phyloP scores from a whole-genome alignment of 441 rosid genomes.

The Francoa sonchifolia region DNA sequence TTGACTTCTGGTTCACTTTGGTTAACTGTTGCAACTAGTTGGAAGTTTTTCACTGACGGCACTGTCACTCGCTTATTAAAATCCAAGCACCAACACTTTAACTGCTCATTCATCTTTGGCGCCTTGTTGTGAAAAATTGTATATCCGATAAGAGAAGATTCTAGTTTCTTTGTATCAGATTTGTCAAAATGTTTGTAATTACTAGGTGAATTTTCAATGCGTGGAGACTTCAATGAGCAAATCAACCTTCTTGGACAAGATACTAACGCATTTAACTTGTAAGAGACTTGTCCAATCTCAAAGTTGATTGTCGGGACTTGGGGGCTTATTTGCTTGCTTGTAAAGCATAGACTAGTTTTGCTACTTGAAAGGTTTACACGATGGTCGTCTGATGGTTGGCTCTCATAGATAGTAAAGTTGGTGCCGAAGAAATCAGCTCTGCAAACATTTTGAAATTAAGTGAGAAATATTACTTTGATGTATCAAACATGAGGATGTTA shows the following conservation, averaged over 20 bases:
- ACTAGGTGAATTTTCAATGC: conserved; percentile 20
- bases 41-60: conserved; percentile 90
- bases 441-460: conserved; percentile 14
- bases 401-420: conserved; percentile 77
- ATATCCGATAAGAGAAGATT: conserved; percentile 18
- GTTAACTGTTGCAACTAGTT: conserved; percentile 60
- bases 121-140: conserved; percentile 69
- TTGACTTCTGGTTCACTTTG: conserved; percentile 71
- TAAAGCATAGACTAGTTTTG: conserved; percentile 65
- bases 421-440: conserved; percentile 95
- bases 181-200: conserved; percentile 13
- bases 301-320: conserved; percentile 84
- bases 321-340: conserved; percentile 86
- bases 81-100: conserved; percentile 92
- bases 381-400: conserved; percentile 62
- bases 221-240: conserved; percentile 47
- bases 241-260: conserved; percentile 94
- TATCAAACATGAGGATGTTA: not conserved
- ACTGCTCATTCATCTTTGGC: conserved; percentile 88
- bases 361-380: conserved; percentile 78
- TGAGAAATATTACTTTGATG: not conserved
- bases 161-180: conserved; percentile 22
- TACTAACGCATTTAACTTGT: conserved; percentile 83
- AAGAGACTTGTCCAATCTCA: conserved; percentile 69
- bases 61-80: conserved; percentile 88